Evolutionary conservation across 1,139 yeast species (phyloP), one percentile per base, ranked within the genome.

Genomic region (Candida smagusa): DNA sequence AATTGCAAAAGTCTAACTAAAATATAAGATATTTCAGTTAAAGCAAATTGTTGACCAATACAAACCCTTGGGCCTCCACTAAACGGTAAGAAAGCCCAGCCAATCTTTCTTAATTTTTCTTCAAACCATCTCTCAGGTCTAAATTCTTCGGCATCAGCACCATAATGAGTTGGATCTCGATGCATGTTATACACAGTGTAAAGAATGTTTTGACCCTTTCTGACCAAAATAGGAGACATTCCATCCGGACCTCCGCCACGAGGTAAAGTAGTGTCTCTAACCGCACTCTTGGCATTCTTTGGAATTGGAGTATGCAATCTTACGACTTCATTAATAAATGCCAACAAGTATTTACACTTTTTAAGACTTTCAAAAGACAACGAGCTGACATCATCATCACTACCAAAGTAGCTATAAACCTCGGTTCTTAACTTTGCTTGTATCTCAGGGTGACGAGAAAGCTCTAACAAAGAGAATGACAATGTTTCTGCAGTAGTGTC

Each of bases 61-160:
- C 82, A 77, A 38, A 76, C 75, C 39, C 82, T 60, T 22, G 82
- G 82, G 5, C 82, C 82, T 33, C 81, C 82, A 47, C 77, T 77
- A 59, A 75, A 76, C 4, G 81, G 80, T 22, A 76, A 52, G 52
- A 59, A 75, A 9, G 72, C 74, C 80, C 81, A 77, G 12, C 73
- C 73, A 39, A 62, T 49, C 42, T 61, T 65, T 38, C 53, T 56
- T 16, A 59, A 53, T 16, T 48, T 44, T 28, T 61, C 61, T 42
- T 61, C 67, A 37, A 56, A 57, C 80, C 80, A 74, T 45, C 79
- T 62, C 43, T 73, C 79, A 4, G 81, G 81, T 35, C 62, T 61
- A 57, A 70, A 76, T 33, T 50, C 70, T 5, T 44, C 38, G 8
- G 77, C 68, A 44, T 75, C 80, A 34, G 66, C 59, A 30, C 83